These are phyloP conservation scores for Plectosphaerella plurivora DNA, from an alignment of 2,329 filamentous ascomycete species.

Conservation along the genomic window DNA sequence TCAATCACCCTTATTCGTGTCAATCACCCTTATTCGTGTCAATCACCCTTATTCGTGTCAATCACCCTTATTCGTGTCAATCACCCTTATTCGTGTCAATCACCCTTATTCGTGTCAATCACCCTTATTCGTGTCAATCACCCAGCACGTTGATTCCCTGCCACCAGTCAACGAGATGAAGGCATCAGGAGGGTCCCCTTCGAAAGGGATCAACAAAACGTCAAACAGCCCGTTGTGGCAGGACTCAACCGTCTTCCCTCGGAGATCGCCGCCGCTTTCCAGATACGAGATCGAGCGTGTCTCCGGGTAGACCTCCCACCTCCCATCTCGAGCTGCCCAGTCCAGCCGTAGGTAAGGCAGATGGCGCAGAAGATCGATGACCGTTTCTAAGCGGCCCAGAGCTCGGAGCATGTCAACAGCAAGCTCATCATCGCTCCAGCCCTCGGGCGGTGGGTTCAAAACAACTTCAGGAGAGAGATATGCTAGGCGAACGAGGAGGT, in stretches of 20 bases:
- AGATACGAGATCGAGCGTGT: constrained; percentile 5
- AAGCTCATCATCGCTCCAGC: constrained; percentile 10
- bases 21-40: background rate
- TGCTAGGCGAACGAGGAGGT: constrained; percentile 9
- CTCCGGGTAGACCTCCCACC: constrained; percentile 1
- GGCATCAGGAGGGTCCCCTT: background rate
- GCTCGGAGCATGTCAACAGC: constrained; percentile 10
- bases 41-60: background rate
- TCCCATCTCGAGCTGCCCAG: background rate
- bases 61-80: background rate
- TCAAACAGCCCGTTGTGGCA: background rate
- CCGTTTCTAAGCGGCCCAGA: constrained; percentile 10
- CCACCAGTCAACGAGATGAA: background rate
- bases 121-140: background rate
- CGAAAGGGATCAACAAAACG: background rate
- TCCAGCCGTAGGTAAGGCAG: constrained; percentile 6
- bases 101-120: background rate
- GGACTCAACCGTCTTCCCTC: background rate
- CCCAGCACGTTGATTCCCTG: background rate
- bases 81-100: background rate
- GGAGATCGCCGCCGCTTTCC: background rate
- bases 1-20: background rate
- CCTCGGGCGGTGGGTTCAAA: constrained; percentile 3
- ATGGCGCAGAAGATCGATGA: constrained; percentile 8
- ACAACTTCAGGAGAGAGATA: constrained; percentile 6